These are phyloP conservation scores for Chalciporus chontae DNA, from an alignment of 768 basidiomycete species.

Conservation along the genomic window DNA sequence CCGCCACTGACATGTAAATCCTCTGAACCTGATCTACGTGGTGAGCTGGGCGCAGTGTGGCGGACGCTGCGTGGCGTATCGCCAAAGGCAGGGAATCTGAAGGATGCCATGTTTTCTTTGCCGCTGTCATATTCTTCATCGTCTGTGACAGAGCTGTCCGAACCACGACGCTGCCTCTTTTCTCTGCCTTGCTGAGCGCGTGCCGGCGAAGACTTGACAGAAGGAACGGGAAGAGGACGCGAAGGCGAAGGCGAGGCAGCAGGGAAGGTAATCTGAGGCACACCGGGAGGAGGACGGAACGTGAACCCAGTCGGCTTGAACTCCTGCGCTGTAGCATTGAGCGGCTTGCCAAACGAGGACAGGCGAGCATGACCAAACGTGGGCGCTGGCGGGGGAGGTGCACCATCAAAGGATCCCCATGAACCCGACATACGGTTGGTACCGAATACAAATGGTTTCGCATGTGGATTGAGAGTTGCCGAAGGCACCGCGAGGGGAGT, in stretches of 20 bases:
- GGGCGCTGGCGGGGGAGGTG: conserved; percentile 37
- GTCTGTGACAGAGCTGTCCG: conserved; percentile 30
- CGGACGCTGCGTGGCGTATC: conserved; percentile 50
- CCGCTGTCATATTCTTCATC: conserved; percentile 48
- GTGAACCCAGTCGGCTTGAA: conserved; percentile 79
- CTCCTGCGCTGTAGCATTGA: conserved; percentile 76
- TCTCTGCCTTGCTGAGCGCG: conserved; percentile 65
- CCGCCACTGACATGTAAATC: conserved; percentile 19
- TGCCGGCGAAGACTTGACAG: conserved; percentile 22
- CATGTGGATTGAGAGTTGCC: conserved; percentile 64
- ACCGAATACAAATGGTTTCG: conserved; percentile 84
- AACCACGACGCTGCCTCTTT: conserved; percentile 66
- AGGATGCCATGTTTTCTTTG: conserved; percentile 63
- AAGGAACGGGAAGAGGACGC: conserved; percentile 40
- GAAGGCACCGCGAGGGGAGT: conserved; percentile 17
- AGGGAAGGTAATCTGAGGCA: conserved; percentile 50
- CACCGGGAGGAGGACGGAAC: conserved; percentile 68
- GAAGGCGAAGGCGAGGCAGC: conserved; percentile 22
- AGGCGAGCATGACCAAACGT: conserved; percentile 33
- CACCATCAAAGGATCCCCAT: conserved; percentile 28
- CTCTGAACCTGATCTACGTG: conserved; percentile 30
- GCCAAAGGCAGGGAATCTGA: conserved; percentile 64
- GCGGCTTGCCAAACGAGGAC: conserved; percentile 58
- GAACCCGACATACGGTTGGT: conserved; percentile 34
- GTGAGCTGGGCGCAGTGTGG: conserved; percentile 41